These are phyloP conservation scores for Zoysia matrella DNA, from an alignment of 202 grass and related monocot species.

Conservation along the genomic window DNA sequence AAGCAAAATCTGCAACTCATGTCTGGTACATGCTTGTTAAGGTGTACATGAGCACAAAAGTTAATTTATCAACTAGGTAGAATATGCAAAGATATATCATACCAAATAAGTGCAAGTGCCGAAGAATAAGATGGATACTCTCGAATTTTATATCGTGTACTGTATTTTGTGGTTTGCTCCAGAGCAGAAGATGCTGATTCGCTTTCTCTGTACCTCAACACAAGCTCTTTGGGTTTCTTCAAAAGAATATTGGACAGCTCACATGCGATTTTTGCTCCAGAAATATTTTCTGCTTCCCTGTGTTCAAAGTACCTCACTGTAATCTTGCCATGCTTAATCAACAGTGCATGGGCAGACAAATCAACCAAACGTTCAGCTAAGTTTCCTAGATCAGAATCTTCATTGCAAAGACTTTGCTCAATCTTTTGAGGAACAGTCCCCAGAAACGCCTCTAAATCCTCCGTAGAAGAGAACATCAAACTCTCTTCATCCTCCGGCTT, in stretches of 20 bases:
- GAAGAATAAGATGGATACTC: constrained; percentile 77
- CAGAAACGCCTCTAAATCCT: constrained; percentile 77
- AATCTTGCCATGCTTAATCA: constrained; percentile 55
- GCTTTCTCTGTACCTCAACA: constrained; percentile 61
- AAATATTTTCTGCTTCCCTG: constrained; percentile 47
- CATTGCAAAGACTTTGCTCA: constrained; percentile 74
- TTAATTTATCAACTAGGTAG: not conserved
- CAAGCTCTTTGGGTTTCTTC: constrained; percentile 84
- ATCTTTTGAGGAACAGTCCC: constrained; percentile 75
- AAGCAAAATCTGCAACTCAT: constrained; percentile 74
- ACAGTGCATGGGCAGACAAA: constrained; percentile 63
- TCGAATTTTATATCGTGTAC: constrained; percentile 71
- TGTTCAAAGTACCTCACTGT: constrained; percentile 39
- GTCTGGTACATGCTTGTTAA: constrained; percentile 66
- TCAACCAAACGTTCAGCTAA: constrained; percentile 77
- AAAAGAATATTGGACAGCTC: constrained; percentile 73
- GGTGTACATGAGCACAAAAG: constrained; percentile 35
- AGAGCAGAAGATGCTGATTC: constrained; percentile 40
- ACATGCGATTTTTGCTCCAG: constrained; percentile 48
- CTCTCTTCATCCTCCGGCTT: constrained; percentile 36
- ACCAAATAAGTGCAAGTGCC: constrained; percentile 19
- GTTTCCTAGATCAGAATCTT: constrained; percentile 74
- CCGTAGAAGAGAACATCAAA: constrained; percentile 57
- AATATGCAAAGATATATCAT: constrained; percentile 27
- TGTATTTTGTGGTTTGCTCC: constrained; percentile 38